Evolutionary conservation across 805 yeast species (phyloP), one percentile per base, ranked within the genome.

Genomic region (Cyberlindnera euphorbiiphila): DNA sequence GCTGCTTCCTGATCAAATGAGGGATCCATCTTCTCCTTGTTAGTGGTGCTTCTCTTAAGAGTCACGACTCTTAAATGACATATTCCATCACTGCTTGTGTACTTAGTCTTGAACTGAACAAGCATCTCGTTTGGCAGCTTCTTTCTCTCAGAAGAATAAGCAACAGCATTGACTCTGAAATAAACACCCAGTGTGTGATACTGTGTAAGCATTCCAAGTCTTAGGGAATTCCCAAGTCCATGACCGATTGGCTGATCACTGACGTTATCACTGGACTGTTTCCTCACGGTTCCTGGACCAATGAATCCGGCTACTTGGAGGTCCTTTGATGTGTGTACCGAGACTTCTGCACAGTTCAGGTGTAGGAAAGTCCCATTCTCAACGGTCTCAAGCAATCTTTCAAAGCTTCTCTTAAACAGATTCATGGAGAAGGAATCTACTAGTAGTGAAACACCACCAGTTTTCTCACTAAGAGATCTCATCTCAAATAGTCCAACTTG

Each of bases 1-100:
- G 96, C 95, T 7, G 97, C 95, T 62, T 91, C 97, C 69, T 93
- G 97, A 64, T 91, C 98, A 61, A 91, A 89, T 15, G 41, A 36
- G 2, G 15, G 2, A 9, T 29, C 44, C 41, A 41, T 32, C 36
- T 36, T 41, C 13, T 9, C 66, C 13, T 74, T 72, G 34, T 65
- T 65, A 17, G 84, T 78, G 29, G 74, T 69, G 24, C 71, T 68
- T 32, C 76, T 70, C 15, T 70, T 68, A 18, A 89, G 70, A 0
- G 97, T 91, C 12, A 97, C 88, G 17, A 91, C 96, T 50, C 97
- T 76, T 43, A 87, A 65, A 49, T 94, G 74, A 55, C 72, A 78
- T 8, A 85, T 72, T 31, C 97, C 98, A 28, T 87, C 78, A 15
- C 95, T 72, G 62, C 88, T 96, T 64, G 87, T 91, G 64, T 87